Evolutionary conservation across 208 protist species (phyloP), one percentile per base, ranked within the genome.

Genomic region (Naegleria lovaniensis): DNA sequence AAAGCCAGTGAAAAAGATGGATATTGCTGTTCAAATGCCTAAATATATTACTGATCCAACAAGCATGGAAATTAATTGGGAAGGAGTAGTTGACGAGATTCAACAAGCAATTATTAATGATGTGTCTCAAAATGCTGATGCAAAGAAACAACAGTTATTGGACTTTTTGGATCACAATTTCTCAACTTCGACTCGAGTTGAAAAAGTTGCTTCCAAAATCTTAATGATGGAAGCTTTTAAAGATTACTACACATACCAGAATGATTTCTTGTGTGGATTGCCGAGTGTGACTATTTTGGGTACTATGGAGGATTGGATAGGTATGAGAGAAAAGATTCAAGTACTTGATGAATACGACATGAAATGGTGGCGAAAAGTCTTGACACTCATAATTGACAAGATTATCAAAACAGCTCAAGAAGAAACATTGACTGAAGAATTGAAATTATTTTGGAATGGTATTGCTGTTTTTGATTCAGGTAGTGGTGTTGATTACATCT

Each of bases 391-490:
- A 16, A 1, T 58, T 36, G 85, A 89, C 25, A 36, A 75, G 29
- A 33, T 89, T 58, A 75, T 89, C 11, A 29, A 89, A 58, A 25
- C 85, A 22, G 51, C 48, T 11, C 48, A 89, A 40, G 85, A 36
- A 36, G 36, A 89, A n/a, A 3, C 48, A 9, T 2, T 43, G 9
- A 51, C 7, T 33, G 85, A 59, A 16, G 51, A 58, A 15, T 58
- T 58, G 51, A 58, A 58, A 58, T 19, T 15, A 58, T 89, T 33
- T 13, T 89, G 85, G 85, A 89, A 89, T 40, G 15, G 51, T 52
- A 89, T 89, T 29, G 5, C 5, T 38, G 4, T 52, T 33, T 75
- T 29, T 75, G 7, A 75, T 29, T 9, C 38, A 43, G 48, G 85
- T 4, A 36, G n/a, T 89, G 85, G 85, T 41, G 2, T 9, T 41